Evolutionary conservation across 2,329 filamentous ascomycete genomes (phyloP).

Genomic region (Colletotrichum sp.): DNA sequence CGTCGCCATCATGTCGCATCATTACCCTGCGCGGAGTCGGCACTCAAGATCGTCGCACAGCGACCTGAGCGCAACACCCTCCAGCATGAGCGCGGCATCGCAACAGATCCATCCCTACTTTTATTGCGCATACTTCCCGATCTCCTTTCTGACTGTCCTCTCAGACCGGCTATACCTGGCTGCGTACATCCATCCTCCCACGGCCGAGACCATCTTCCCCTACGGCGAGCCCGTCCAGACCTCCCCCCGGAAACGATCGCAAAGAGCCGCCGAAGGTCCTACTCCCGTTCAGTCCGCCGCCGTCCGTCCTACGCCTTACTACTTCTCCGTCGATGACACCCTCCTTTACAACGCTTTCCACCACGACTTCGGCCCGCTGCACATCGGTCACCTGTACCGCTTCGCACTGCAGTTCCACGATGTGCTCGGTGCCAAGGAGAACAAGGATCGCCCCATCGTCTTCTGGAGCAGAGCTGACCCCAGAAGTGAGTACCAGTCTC

Average conservation of each 20-base stretch:
- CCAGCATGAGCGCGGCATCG: neutral
- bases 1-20: constrained; percentile 33
- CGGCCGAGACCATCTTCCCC: constrained; percentile 83
- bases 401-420: constrained; percentile 97
- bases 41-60: neutral
- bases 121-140: constrained; percentile 24
- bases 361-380: constrained; percentile 95
- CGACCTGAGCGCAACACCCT: neutral
- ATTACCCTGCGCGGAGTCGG: constrained; percentile 26
- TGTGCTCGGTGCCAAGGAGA: constrained; percentile 88
- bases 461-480: constrained; percentile 96
- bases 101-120: constrained; percentile 16
- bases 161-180: constrained; percentile 94
- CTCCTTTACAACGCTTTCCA: constrained; percentile 98
- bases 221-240: constrained; percentile 64
- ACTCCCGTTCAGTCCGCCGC: constrained; percentile 39
- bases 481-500: constrained; percentile 67
- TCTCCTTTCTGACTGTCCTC: constrained; percentile 41
- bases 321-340: constrained; percentile 93
- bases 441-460: constrained; percentile 87
- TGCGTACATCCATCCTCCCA: constrained; percentile 84
- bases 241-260: constrained; percentile 42
- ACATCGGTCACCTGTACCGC: constrained; percentile 96
- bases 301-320: constrained; percentile 70
- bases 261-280: constrained; percentile 63